Conservation (phyloP, 108 stramenopile genomes). For the Fragilariopsis cylindrus region DNA sequence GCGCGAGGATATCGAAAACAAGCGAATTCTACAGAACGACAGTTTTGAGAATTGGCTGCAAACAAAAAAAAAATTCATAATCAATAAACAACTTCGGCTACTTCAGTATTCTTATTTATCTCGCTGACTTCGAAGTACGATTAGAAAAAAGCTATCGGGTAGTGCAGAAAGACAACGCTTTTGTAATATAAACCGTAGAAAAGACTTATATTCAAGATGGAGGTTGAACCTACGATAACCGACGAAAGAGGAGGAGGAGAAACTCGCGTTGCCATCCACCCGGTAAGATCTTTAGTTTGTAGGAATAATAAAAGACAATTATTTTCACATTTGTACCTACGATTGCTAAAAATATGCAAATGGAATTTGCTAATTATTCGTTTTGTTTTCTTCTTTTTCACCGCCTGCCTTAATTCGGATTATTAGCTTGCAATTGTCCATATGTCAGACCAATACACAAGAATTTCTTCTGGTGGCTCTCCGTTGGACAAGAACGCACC, state of each 20-base stretch:
- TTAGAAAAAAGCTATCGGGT: too few relatives aligned
- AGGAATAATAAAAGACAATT: background rate
- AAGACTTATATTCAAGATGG: background rate
- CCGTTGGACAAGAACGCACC: conserved; percentile 53
- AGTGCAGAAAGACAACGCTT: too few relatives aligned
- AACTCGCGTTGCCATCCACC: conserved; percentile 27
- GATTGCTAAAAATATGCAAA: background rate
- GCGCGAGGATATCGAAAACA: too few relatives aligned
- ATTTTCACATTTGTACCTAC: background rate
- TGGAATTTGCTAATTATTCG: background rate
- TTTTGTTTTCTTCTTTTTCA: background rate
- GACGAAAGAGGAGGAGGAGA: background rate
- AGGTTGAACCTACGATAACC: background rate
- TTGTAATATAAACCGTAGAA: too few relatives aligned
- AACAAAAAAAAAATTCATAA: too few relatives aligned
- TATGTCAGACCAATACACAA: conserved; percentile 87
- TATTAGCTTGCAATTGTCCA: conserved; percentile 73
- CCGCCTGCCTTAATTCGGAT: background rate
- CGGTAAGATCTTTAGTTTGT: conserved; percentile 14
- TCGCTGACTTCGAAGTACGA: too few relatives aligned
- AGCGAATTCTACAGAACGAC: too few relatives aligned
- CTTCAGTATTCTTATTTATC: too few relatives aligned
- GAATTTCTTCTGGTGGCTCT: conserved; percentile 72
- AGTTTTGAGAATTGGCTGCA: too few relatives aligned
- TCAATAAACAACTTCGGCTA: too few relatives aligned